Evolutionary conservation across 2,329 filamentous ascomycete species (phyloP).

Genomic region (Trichoderma hamatum): DNA sequence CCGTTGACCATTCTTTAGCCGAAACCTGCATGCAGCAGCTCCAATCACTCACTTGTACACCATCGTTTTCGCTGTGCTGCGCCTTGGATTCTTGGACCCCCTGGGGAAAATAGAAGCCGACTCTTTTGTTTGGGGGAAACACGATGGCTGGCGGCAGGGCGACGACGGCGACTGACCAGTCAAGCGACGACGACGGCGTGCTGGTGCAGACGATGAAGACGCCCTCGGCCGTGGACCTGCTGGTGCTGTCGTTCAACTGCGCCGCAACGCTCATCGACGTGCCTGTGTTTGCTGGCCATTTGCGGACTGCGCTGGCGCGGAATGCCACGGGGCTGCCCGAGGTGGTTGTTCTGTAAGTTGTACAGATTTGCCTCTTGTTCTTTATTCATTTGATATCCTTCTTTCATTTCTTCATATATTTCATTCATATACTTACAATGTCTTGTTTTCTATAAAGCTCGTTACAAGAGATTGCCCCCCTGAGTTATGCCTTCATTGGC

Average conservation of each 20-base stretch:
- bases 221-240: constrained; percentile 63
- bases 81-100: neutral
- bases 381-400: neutral
- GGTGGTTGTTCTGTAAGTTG: constrained; percentile 59
- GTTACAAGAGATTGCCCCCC: constrained; percentile 88
- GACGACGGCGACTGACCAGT: neutral
- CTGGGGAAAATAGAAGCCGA: neutral
- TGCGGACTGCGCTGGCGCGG: constrained; percentile 62
- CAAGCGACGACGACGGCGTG: constrained; percentile 18
- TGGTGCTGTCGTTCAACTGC: constrained; percentile 90
- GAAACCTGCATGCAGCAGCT: neutral
- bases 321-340: constrained; percentile 54
- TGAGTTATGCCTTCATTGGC: constrained; percentile 79
- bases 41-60: neutral
- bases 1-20: neutral
- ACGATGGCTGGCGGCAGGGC: constrained; percentile 17
- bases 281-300: constrained; percentile 69
- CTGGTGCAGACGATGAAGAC: constrained; percentile 36
- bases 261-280: constrained; percentile 72
- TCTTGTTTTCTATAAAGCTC: constrained; percentile 52
- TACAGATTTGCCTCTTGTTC: neutral
- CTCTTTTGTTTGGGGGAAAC: neutral
- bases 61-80: neutral
- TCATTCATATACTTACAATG: constrained; percentile 1
- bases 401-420: neutral